Evolutionary conservation across 169 alveolate genomes (phyloP).

Genomic region (Plasmodium fragile): DNA sequence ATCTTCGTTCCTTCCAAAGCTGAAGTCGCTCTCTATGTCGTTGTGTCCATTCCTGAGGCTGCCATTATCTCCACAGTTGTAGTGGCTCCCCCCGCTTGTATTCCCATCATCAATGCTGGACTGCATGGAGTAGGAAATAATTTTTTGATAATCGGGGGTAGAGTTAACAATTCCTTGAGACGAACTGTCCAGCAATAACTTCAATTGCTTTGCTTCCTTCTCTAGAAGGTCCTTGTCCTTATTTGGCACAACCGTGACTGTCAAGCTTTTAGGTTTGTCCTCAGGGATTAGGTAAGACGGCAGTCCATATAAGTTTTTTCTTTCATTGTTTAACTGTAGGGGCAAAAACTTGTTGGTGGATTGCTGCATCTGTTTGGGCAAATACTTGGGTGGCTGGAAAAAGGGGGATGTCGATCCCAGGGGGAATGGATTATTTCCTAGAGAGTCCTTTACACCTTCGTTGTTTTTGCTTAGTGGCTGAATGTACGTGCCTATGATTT

Average conservation of each 20-base stretch:
- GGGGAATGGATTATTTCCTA: conserved; percentile 22
- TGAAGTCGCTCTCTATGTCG: conserved; percentile 70
- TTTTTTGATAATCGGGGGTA: conserved; percentile 75
- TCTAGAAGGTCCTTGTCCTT: conserved; percentile 62
- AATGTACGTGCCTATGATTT: conserved; percentile 71
- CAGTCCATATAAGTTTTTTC: conserved; percentile 56
- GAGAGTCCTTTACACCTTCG: background rate
- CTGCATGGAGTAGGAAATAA: conserved; percentile 14
- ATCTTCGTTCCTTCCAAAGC: conserved; percentile 68
- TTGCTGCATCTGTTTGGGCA: conserved; percentile 17
- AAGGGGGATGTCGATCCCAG: conserved; percentile 62
- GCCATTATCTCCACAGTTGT: background rate
- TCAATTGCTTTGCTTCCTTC: conserved; percentile 59
- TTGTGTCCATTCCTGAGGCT: conserved; percentile 3
- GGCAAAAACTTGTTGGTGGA: conserved; percentile 32
- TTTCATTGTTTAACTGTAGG: conserved; percentile 12
- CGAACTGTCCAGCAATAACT: conserved; percentile 49
- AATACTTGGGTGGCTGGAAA: conserved; percentile 66
- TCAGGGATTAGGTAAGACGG: conserved; percentile 73
- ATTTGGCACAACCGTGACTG: conserved; percentile 74
- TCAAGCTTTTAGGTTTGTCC: conserved; percentile 57
- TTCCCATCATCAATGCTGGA: conserved; percentile 15
- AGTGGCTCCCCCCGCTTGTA: background rate
- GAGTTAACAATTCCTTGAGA: conserved; percentile 77
- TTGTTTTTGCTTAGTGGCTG: conserved; percentile 58